Evolutionary conservation across 768 basidiomycete species (phyloP).

Genomic region (Tylopilus rubrobrunneus): DNA sequence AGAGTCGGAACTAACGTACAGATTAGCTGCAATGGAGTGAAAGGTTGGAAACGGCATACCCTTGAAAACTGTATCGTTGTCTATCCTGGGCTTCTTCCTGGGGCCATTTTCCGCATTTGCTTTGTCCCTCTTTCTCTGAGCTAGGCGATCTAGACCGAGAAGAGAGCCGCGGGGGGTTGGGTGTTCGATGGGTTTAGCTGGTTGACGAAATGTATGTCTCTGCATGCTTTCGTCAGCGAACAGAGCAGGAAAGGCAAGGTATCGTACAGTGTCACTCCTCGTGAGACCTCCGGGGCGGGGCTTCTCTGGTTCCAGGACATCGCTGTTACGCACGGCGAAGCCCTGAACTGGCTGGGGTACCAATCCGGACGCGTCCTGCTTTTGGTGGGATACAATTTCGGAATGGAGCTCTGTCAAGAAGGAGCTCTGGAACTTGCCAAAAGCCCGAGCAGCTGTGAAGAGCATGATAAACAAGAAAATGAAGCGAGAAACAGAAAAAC

Average conservation of each 20-base stretch:
- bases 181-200: conserved; percentile 68
- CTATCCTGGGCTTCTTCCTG: conserved; percentile 63
- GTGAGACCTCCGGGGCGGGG: conserved; percentile 76
- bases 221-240: conserved; percentile 27
- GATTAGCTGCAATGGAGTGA: neutral
- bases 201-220: conserved; percentile 80
- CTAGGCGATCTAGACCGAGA: conserved; percentile 84
- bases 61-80: conserved; percentile 78
- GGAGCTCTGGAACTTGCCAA: conserved; percentile 82
- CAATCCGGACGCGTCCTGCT: conserved; percentile 51
- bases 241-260: neutral
- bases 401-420: conserved; percentile 76
- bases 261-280: conserved; percentile 56
- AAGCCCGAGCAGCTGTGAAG: conserved; percentile 54
- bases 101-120: conserved; percentile 40
- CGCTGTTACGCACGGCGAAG: conserved; percentile 73
- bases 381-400: conserved; percentile 68
- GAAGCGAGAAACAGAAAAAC: neutral
- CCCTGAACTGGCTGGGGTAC: conserved; percentile 59
- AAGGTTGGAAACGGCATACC: conserved; percentile 39
- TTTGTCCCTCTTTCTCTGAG: conserved; percentile 79
- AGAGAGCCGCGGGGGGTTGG: conserved; percentile 76
- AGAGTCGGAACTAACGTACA: conserved; percentile 64
- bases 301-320: conserved; percentile 80
- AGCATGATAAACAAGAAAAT: neutral